phyloP scores from a whole-genome alignment of 805 yeast genomes.

The Candida jianshihensis region DNA sequence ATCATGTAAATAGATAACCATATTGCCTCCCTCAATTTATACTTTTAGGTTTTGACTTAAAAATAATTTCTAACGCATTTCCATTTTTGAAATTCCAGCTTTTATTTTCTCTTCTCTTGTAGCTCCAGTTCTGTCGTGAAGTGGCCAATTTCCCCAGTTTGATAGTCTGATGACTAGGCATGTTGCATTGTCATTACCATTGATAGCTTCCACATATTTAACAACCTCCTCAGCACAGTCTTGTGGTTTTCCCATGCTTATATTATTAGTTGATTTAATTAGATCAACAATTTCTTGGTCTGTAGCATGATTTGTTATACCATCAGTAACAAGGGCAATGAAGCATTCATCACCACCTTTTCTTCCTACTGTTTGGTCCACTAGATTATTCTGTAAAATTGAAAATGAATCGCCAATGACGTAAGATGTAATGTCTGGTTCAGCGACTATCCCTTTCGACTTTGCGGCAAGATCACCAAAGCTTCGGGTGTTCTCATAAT shows the following conservation, averaged over 20 bases:
- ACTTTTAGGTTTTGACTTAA: background rate
- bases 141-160: constrained; percentile 96
- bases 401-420: constrained; percentile 54
- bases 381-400: constrained; percentile 24
- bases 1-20: no score
- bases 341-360: constrained; percentile 84
- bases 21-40: background rate
- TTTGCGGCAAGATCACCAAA: constrained; percentile 87
- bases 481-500: constrained; percentile 86
- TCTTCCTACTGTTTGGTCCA: constrained; percentile 19
- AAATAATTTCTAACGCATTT: constrained; percentile 10
- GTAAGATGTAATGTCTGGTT: constrained; percentile 76
- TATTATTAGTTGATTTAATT: constrained; percentile 69
- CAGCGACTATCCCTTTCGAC: constrained; percentile 80
- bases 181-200: constrained; percentile 95
- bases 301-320: constrained; percentile 69
- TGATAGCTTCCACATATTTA: constrained; percentile 74
- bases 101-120: constrained; percentile 65
- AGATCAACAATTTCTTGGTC: constrained; percentile 93
- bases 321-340: constrained; percentile 78
- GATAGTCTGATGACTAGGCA: constrained; percentile 70
- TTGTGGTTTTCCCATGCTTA: constrained; percentile 72
- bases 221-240: constrained; percentile 81
- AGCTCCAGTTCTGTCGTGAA: constrained; percentile 74
- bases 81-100: constrained; percentile 27